Base-by-base conservation (phyloP, 257 asterid genomes). In the Oldenlandia corymbosa region DNA sequence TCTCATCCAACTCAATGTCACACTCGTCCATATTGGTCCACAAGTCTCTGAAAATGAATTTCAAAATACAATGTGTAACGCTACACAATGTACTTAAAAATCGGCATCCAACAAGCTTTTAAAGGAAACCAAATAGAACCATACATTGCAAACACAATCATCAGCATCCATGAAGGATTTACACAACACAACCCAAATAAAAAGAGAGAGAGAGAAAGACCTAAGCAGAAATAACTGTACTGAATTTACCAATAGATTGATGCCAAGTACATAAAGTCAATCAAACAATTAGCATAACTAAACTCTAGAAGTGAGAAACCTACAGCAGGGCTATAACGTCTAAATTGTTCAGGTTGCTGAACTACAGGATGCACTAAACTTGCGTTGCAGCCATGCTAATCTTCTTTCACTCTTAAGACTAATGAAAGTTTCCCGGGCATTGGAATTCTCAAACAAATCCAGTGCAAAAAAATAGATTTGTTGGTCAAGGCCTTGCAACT, bases 401-500 rank as follows among this genome's bases (percentile, higher is more conserved):
- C 94, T 85, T 58, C 96, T 82, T 79, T 88, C 96, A 42, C 65
- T 77, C 71, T 83, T 88, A 27, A 91, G 91, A 5, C 91, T 81
- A 11, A 88, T 62, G 56, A 85, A 91, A 63, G 73, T 91, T 77
- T 86, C 95, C 72, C 97, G 82, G 48, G 96, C 84, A 21, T 84
- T 80, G 48, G 85, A 79, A 65, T 68, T 88, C 71, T 88, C 95
- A 65, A 88, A 85, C 59, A 88, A 79, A 81, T 91, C 97, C 79
- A 91, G 65, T 53, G 96, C 86, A 46, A 79, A 88, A 70, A 88
- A 84, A 69, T 88, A 91, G 58, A 91, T 76, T 30, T 70, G 71
- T 64, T 88, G 96, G 71, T 88, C 90, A 64, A 85, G 83, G 62
- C 83, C 85, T 76, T 85, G 96, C 81, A 88, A 84, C 77, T 88